A percentile compares a stretch with the other conserved stretches of the same genome.
phyloP scores from a whole-genome alignment of 306 rosid genomes.

The Castanopsis chinensis region DNA sequence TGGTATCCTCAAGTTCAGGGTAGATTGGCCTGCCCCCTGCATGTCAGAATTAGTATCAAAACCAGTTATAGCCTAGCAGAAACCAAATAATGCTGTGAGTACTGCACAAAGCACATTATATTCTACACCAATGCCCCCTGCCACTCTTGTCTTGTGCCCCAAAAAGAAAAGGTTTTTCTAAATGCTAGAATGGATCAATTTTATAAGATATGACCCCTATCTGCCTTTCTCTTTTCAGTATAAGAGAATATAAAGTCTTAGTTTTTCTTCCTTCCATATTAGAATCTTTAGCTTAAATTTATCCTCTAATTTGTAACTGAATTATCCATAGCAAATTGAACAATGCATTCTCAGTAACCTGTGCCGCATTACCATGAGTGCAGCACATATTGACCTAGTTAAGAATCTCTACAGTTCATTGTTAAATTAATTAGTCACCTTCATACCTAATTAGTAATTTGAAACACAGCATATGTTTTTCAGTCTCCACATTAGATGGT shows the following conservation, averaged over 20 bases:
- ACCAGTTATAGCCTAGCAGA: background rate
- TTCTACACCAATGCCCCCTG: background rate
- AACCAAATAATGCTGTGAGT: background rate
- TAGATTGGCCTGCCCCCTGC: slow-evolving; percentile 40
- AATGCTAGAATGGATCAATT: no score
- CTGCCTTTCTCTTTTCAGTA: no score
- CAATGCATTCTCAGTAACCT: background rate
- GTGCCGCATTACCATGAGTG: background rate
- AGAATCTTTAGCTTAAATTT: no score
- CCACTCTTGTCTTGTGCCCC: no score
- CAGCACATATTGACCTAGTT: no score
- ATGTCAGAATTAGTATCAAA: slow-evolving; percentile 10
- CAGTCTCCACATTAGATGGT: background rate
- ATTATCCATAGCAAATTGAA: background rate
- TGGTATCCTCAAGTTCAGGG: slow-evolving; percentile 70
- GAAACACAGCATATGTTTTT: background rate
- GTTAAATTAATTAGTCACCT: background rate
- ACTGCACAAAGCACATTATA: background rate
- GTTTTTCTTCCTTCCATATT: no score
- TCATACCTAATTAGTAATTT: background rate
- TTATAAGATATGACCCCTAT: no score
- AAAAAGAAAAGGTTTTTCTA: no score
- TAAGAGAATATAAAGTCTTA: no score
- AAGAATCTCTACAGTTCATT: background rate
- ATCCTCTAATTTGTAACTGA: no score